Evolutionary conservation across 2,329 filamentous ascomycete species (phyloP), one percentile per base, ranked within the genome.

Genomic region (Sporothrix schenckii): DNA sequence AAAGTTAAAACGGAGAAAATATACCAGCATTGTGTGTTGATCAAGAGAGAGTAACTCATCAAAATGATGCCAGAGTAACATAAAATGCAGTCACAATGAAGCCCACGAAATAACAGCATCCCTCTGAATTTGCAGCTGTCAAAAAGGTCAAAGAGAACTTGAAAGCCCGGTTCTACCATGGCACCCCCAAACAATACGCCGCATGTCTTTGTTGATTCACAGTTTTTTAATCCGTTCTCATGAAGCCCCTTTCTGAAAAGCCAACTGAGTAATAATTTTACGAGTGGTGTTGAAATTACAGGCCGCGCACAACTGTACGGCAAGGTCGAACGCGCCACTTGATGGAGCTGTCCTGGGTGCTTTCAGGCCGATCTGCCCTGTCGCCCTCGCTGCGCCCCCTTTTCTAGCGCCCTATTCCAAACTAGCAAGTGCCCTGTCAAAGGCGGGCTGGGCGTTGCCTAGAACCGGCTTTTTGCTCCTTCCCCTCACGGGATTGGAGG

Each of bases 281-380:
- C 21, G 50, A 41, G 30, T 41, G 34, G 19, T 27, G 13, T 56
- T 44, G 34, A 61, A 61, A 61, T 61, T 61, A 61, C 56, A 41
- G 56, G 56, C 56, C 56, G 56, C 56, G 56, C 44, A 61, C 34
- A n/a, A 44, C 56, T 60, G 21, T n/a, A 34, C 56, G 41, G 6
- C 56, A 60, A 34, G 56, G 56, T n/a, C 9, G 27, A 41, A 21
- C 10, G 19, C 9, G 34, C 56, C 41, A 34, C 21, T 41, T 19
- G 56, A 60, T 60, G 56, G 56, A 21, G 34, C 56, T 34, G 19
- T 30, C 6, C n/a, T 21, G 56, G 34, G 41, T 61, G 34, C 34
- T 30, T 44, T 44, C 34, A 61, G 34, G 56, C 56, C 56, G 56
- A 41, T 60, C 34, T 41, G 56, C 56, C 56, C 56, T 60, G 44